Conservation (phyloP, 345 rosid species). For the Angophora floribunda region DNA sequence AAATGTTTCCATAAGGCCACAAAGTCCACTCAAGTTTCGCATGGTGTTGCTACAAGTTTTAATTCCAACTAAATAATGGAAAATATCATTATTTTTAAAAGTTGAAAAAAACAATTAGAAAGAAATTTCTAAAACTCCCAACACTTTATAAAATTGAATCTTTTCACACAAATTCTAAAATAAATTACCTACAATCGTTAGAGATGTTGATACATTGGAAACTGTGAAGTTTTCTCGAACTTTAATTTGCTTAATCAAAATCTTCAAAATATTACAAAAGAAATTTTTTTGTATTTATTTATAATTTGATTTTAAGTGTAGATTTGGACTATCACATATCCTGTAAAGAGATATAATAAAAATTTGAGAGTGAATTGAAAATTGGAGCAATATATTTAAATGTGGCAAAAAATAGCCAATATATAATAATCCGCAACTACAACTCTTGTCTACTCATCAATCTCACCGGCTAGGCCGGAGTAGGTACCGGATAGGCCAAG, state of each 20-base stretch:
- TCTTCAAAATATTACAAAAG: too few relatives aligned
- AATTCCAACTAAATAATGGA: neutral
- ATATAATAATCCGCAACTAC: too few relatives aligned
- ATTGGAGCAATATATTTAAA: too few relatives aligned
- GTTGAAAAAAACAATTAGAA: neutral
- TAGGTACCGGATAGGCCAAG: neutral
- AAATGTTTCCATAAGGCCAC: too few relatives aligned
- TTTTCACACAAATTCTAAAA: accelerated
- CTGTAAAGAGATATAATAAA: too few relatives aligned
- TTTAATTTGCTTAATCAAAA: neutral
- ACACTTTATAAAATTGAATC: neutral
- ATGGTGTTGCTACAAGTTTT: neutral
- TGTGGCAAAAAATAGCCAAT: too few relatives aligned
- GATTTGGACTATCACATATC: too few relatives aligned
- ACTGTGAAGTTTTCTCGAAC: neutral
- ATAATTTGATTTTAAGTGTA: too few relatives aligned
- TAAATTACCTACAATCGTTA: neutral
- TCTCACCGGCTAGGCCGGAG: neutral
- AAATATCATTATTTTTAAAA: neutral
- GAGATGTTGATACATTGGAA: neutral
- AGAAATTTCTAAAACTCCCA: neutral
- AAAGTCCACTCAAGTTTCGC: neutral
- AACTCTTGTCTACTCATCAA: too few relatives aligned
- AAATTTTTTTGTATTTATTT: too few relatives aligned
- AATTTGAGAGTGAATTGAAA: too few relatives aligned